phyloP scores from a whole-genome alignment of 1,139 yeast species.

The Sugiyamaella novakii region DNA sequence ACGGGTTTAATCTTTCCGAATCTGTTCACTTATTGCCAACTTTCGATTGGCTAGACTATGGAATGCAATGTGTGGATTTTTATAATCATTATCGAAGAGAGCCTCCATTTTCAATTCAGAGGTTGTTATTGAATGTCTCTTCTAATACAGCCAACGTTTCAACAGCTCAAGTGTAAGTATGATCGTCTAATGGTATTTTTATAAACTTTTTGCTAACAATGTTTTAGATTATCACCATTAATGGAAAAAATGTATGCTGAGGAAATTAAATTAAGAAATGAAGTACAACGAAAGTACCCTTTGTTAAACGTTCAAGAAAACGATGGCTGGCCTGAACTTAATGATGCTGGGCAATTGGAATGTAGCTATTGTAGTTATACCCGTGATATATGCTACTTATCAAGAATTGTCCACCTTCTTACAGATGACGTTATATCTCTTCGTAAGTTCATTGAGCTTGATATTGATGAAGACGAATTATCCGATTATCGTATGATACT shows the following conservation, averaged over 20 bases:
- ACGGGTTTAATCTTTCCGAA: slow-evolving; percentile 80
- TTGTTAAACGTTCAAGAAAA: slow-evolving; percentile 18
- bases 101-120: slow-evolving; percentile 44
- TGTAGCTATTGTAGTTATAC: slow-evolving; percentile 34
- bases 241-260: slow-evolving; percentile 25
- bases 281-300: slow-evolving; percentile 28
- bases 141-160: slow-evolving; percentile 31
- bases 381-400: slow-evolving; percentile 36
- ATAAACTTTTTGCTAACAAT: slow-evolving; percentile 9
- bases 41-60: slow-evolving; percentile 55
- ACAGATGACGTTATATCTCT: slow-evolving; percentile 46
- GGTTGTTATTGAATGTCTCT: slow-evolving; percentile 37
- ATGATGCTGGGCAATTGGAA: slow-evolving; percentile 24
- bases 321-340: slow-evolving; percentile 20
- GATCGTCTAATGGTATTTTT: not conserved
- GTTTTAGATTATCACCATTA: slow-evolving; percentile 22
- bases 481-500: slow-evolving; percentile 24
- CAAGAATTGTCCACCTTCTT: slow-evolving; percentile 31
- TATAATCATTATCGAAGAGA: slow-evolving; percentile 35
- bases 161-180: slow-evolving; percentile 32
- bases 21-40: slow-evolving; percentile 77
- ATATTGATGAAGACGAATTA: slow-evolving; percentile 21
- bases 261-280: slow-evolving; percentile 32
- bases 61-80: slow-evolving; percentile 35
- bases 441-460: slow-evolving; percentile 45